These are phyloP conservation scores for Royoungia palumana DNA, from an alignment of 768 basidiomycete species.

Conservation along the genomic window DNA sequence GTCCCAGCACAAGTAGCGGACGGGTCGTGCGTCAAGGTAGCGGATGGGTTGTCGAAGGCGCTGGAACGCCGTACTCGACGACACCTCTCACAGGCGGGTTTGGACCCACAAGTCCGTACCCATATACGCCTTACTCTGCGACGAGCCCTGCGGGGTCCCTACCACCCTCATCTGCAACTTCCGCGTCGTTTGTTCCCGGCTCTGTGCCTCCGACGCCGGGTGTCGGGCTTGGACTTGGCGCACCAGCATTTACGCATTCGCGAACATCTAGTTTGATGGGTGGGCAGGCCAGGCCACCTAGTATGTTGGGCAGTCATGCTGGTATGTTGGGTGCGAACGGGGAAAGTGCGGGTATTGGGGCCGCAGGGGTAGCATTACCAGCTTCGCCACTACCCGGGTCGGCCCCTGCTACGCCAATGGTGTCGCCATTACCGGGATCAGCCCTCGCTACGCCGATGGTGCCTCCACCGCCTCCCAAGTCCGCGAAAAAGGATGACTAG, in stretches of 20 bases:
- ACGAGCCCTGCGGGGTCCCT: slow-evolving; percentile 3
- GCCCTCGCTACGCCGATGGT: slow-evolving; percentile 15
- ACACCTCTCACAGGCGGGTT: slow-evolving; percentile 35
- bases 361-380: slow-evolving; percentile 16
- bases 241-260: slow-evolving; percentile 18
- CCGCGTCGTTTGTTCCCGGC: slow-evolving; percentile 33
- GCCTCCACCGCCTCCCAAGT: slow-evolving; percentile 21
- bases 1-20: slow-evolving; percentile 34
- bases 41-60: slow-evolving; percentile 59
- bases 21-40: slow-evolving; percentile 54
- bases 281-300: slow-evolving; percentile 20
- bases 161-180: slow-evolving; percentile 14
- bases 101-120: slow-evolving; percentile 24
- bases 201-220: slow-evolving; percentile 27
- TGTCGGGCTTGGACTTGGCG: slow-evolving; percentile 29
- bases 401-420: slow-evolving; percentile 15
- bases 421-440: slow-evolving; percentile 22
- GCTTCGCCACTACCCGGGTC: slow-evolving; percentile 22
- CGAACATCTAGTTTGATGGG: slow-evolving; percentile 15
- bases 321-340: slow-evolving; percentile 10
- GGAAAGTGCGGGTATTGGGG: slow-evolving; percentile 1
- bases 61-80: slow-evolving; percentile 33
- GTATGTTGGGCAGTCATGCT: slow-evolving; percentile 16
- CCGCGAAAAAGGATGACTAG: slow-evolving; percentile 28
- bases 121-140: slow-evolving; percentile 32